These are phyloP conservation scores for Aspergillus intermedius DNA, from an alignment of 2,329 filamentous ascomycete species.

Conservation along the genomic window DNA sequence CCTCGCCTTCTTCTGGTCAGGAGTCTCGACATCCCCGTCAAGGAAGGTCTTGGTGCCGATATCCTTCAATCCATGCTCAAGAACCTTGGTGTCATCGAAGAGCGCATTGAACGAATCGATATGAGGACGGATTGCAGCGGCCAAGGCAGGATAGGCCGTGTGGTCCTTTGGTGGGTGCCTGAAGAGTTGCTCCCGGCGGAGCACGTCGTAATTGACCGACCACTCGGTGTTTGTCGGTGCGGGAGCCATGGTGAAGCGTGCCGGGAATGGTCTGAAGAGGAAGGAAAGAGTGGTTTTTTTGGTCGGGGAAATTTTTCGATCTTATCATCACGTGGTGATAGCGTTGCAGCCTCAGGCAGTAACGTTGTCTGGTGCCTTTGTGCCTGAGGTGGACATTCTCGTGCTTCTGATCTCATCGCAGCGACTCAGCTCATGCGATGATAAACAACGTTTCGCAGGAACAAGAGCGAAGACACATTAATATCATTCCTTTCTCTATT, in stretches of 20 bases:
- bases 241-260: constrained; percentile 43
- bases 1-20: constrained; percentile 31
- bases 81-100: constrained; percentile 64
- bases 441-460: too few relatives aligned
- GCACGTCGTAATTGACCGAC: constrained; percentile 79
- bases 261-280: constrained; percentile 3
- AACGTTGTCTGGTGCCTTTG: constrained; percentile 2
- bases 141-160: constrained; percentile 79
- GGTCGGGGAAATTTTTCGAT: constrained; percentile 36
- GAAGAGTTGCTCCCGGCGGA: constrained; percentile 83
- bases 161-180: constrained; percentile 78
- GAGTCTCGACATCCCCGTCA: constrained; percentile 59
- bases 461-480: too few relatives aligned
- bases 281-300: constrained; percentile 12
- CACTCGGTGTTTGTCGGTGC: constrained; percentile 62
- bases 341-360: constrained; percentile 14
- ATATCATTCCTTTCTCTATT: too few relatives aligned
- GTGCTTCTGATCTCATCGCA: not conserved
- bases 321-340: constrained; percentile 40
- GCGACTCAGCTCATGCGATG: not conserved
- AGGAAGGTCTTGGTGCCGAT: constrained; percentile 85
- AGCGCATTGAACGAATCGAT: constrained; percentile 93
- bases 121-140: constrained; percentile 81
- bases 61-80: constrained; percentile 73
- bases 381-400: not conserved